Percentiles rank a stretch among this genome's conserved stretches.
phyloP scores from a whole-genome alignment of 129 eudicot species.

The Chrysanthemum makinoi region DNA sequence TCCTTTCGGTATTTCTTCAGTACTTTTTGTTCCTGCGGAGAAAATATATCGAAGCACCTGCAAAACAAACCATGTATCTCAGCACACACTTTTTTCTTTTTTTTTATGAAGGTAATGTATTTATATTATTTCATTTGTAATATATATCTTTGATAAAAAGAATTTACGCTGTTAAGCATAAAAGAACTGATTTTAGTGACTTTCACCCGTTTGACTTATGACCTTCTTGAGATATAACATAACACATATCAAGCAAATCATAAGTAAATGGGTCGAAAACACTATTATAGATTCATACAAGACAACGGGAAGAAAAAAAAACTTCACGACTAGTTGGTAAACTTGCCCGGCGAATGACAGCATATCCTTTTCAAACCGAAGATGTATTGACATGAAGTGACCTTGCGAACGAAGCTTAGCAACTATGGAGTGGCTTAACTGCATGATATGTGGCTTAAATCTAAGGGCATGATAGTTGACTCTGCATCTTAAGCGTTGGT shows the following conservation, averaged over 20 bases:
- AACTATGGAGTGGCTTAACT: slow-evolving; percentile 77
- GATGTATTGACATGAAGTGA: slow-evolving; percentile 96
- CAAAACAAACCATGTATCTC: slow-evolving; percentile 26
- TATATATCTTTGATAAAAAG: too few relatives aligned
- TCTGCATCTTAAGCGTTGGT: slow-evolving; percentile 92
- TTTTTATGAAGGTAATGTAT: too few relatives aligned
- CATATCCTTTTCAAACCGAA: slow-evolving; percentile 99
- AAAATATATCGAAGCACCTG: slow-evolving; percentile 95
- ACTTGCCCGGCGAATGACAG: slow-evolving; percentile 93
- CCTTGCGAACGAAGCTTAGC: slow-evolving; percentile 81
- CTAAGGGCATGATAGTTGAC: slow-evolving; percentile 95
- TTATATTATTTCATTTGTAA: too few relatives aligned
- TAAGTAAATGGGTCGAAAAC: too few relatives aligned
- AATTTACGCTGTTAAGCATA: too few relatives aligned
- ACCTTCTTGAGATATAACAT: too few relatives aligned
- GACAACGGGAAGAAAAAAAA: neutral
- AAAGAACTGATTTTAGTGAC: too few relatives aligned
- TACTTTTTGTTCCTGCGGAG: slow-evolving; percentile 66
- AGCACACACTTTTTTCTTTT: neutral
- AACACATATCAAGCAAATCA: too few relatives aligned
- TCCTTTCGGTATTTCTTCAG: slow-evolving; percentile 62
- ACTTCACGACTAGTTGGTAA: slow-evolving; percentile 3
- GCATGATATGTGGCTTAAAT: slow-evolving; percentile 90
- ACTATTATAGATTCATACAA: neutral
- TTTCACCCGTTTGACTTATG: too few relatives aligned